Conservation (phyloP, 192 early-diverging fungal species). For the Podila horticola region DNA sequence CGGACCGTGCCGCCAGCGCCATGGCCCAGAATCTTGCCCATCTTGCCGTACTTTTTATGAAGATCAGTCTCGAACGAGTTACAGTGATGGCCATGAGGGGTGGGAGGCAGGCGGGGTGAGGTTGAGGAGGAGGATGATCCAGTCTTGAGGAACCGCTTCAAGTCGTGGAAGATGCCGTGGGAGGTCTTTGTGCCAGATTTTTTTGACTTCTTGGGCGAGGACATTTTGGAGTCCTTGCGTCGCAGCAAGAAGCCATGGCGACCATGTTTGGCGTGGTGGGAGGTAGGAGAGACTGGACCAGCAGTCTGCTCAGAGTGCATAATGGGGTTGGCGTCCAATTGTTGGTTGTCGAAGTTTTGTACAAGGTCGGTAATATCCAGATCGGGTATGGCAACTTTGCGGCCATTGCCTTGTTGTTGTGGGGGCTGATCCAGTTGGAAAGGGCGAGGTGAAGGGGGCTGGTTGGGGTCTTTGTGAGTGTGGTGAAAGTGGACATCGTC, state of each 20-base stretch:
- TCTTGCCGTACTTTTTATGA: constrained; percentile 66
- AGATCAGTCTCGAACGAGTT: constrained; percentile 32
- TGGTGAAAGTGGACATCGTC: constrained; percentile 2
- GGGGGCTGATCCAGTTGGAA: constrained; percentile 23
- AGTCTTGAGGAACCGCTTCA: constrained; percentile 62
- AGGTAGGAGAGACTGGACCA: not conserved
- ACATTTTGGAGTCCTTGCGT: constrained; percentile 12
- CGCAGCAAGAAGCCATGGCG: constrained; percentile 1
- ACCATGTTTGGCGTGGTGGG: constrained; percentile 1
- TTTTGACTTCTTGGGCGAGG: not conserved
- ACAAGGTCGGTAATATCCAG: not conserved
- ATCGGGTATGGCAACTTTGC: not conserved
- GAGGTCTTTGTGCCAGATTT: constrained; percentile 26
- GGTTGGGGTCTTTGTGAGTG: not conserved
- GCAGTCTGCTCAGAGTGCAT: not conserved
- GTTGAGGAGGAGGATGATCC: not conserved
- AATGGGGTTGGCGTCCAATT: not conserved
- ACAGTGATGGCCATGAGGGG: constrained; percentile 5
- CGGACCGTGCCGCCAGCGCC: constrained; percentile 80
- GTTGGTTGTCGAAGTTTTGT: not conserved
- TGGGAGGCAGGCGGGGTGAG: not conserved
- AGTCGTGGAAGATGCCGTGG: constrained; percentile 57
- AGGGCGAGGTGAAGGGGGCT: not conserved
- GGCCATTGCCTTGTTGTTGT: not conserved
- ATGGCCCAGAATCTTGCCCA: constrained; percentile 71